Percentiles rank a stretch among this genome's conserved stretches.
Evolutionary conservation across 805 yeast genomes (phyloP).

Genomic region (Candida cerambycidarum): DNA sequence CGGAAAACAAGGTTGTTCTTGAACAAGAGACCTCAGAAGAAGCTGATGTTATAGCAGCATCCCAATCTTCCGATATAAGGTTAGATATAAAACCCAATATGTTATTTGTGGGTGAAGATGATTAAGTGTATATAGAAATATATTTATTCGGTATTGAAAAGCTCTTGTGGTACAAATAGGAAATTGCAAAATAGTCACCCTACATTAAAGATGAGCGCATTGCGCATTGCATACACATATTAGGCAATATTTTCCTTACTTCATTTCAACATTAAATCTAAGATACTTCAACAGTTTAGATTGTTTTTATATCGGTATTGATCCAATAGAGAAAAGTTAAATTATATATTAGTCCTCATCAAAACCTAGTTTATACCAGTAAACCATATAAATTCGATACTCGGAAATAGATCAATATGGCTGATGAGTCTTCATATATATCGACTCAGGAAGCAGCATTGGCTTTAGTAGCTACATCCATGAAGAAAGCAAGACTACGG

Average conservation of each 20-base stretch:
- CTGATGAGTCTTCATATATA: conserved; percentile 40
- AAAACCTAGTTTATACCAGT: too few species aligned
- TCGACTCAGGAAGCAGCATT: conserved; percentile 81
- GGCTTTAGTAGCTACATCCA: conserved; percentile 81
- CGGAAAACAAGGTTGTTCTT: too few species aligned
- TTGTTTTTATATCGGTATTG: too few species aligned
- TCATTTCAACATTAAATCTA: background rate
- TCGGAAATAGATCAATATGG: conserved; percentile 8
- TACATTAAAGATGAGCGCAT: background rate
- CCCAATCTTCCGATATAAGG: conserved; percentile 5
- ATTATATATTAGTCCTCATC: too few species aligned
- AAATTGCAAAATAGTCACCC: too few species aligned
- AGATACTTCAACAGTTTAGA: conserved; percentile 9
- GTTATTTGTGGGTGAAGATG: conserved; percentile 7
- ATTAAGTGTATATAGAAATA: conserved; percentile 2
- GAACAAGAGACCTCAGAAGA: too few species aligned
- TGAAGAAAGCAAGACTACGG: conserved; percentile 75
- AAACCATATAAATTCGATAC: background rate
- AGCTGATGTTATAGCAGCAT: background rate
- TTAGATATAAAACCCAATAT: conserved; percentile 2
- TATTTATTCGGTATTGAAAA: too few species aligned
- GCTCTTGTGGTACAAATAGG: too few species aligned
- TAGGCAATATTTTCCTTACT: conserved; percentile 3
- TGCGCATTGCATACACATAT: background rate
- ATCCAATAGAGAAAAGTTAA: too few species aligned